Conservation (phyloP, 345 rosid genomes). For the Pelargonium nanum region DNA sequence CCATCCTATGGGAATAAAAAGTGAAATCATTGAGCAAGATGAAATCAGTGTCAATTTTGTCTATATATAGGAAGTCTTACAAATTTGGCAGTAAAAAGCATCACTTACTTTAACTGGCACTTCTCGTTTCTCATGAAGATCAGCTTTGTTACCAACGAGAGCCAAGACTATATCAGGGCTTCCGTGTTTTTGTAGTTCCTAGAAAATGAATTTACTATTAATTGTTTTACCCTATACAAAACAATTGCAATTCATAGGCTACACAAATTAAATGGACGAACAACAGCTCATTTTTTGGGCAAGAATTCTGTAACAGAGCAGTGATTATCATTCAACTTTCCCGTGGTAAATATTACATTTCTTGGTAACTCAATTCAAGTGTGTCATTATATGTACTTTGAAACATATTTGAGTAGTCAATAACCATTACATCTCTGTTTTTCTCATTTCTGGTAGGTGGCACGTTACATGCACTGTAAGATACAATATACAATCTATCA, state of each 20-base stretch:
- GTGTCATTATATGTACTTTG: too few species aligned
- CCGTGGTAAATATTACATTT: not conserved
- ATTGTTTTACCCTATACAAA: not conserved
- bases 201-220: conserved; percentile 18
- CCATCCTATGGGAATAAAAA: conserved; percentile 52
- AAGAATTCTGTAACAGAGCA: not conserved
- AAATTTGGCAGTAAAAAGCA: not conserved
- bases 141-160: conserved; percentile 96
- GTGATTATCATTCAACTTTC: not conserved
- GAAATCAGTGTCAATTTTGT: not conserved
- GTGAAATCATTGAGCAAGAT: not conserved
- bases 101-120: conserved; percentile 56
- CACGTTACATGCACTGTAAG: not conserved
- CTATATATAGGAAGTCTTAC: not conserved
- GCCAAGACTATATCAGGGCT: conserved; percentile 93
- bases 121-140: conserved; percentile 78
- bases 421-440: not conserved
- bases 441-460: not conserved
- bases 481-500: not conserved
- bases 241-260: not conserved
- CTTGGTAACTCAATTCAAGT: not conserved
- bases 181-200: conserved; percentile 98
- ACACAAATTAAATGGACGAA: not conserved
- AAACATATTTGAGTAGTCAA: too few species aligned
- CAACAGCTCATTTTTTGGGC: too few species aligned